phyloP scores from a whole-genome alignment of 306 rosid genomes.

The Alnus rubra region DNA sequence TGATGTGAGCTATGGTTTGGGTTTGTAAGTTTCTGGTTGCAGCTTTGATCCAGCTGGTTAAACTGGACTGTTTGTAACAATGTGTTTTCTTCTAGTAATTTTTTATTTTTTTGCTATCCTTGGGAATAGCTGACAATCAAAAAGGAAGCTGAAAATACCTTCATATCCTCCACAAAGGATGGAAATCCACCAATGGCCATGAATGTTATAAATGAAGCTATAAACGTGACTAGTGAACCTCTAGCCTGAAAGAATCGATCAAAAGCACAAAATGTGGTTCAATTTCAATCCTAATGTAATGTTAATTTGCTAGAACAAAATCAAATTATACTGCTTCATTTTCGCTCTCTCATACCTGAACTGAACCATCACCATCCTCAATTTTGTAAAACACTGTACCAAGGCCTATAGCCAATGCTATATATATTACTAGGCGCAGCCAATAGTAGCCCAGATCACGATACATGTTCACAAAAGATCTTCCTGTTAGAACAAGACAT shows the following conservation, averaged over 20 bases:
- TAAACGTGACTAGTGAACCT: constrained; percentile 27
- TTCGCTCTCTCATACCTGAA: constrained; percentile 14
- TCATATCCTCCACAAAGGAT: constrained; percentile 50
- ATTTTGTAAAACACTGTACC: constrained; percentile 46
- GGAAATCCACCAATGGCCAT: constrained; percentile 54
- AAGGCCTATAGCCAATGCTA: constrained; percentile 34
- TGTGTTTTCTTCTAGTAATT: too few relatives aligned
- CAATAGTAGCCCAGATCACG: constrained; percentile 69
- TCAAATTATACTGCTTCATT: too few relatives aligned
- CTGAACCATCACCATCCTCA: constrained; percentile 32
- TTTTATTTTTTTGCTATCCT: too few relatives aligned
- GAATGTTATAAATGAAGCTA: constrained; percentile 35
- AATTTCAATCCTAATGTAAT: too few relatives aligned
- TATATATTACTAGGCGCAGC: constrained; percentile 59
- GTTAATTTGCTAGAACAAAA: too few relatives aligned
- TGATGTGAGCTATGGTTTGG: too few relatives aligned
- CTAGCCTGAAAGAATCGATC: constrained; percentile 31
- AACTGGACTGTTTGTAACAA: too few relatives aligned
- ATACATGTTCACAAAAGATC: constrained; percentile 65
- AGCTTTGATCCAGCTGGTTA: too few relatives aligned
- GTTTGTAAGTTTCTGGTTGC: too few relatives aligned
- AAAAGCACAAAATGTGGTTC: background rate
- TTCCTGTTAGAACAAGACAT: constrained; percentile 47
- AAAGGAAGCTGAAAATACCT: constrained; percentile 14
- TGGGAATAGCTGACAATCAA: too few relatives aligned